phyloP scores from a whole-genome alignment of 768 basidiomycete species.

The Mycena galericulata region DNA sequence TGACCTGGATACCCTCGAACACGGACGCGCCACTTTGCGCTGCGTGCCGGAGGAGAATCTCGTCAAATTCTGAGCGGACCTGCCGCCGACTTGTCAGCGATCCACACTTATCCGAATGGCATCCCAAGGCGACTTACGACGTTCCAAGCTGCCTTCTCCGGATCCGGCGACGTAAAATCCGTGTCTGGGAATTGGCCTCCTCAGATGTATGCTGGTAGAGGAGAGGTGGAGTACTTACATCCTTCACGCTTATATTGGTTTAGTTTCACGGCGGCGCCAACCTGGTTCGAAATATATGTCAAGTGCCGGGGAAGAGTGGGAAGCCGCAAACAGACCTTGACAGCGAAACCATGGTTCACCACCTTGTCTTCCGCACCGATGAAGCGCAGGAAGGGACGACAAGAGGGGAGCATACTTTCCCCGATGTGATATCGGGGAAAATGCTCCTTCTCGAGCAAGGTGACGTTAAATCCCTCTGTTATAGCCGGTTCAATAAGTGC shows the following conservation, averaged over 20 bases:
- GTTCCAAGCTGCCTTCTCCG: constrained; percentile 68
- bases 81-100: constrained; percentile 31
- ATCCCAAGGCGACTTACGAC: constrained; percentile 53
- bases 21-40: constrained; percentile 58
- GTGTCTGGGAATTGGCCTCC: constrained; percentile 53
- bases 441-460: constrained; percentile 41
- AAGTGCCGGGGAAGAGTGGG: not conserved
- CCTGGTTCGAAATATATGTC: constrained; percentile 36
- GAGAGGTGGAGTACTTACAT: constrained; percentile 39
- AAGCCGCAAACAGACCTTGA: constrained; percentile 44
- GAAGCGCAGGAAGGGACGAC: constrained; percentile 49
- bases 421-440: constrained; percentile 54
- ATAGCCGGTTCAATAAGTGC: constrained; percentile 19
- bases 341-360: constrained; percentile 45
- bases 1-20: constrained; percentile 60
- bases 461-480: constrained; percentile 44
- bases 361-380: constrained; percentile 52
- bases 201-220: not conserved
- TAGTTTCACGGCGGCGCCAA: constrained; percentile 56
- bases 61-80: constrained; percentile 69
- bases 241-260: constrained; percentile 52
- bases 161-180: constrained; percentile 66
- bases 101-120: not conserved
- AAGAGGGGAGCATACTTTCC: constrained; percentile 53
- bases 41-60: constrained; percentile 69